These are phyloP conservation scores for Tylopilus balloui DNA, from an alignment of 768 basidiomycete species.

Conservation along the genomic window DNA sequence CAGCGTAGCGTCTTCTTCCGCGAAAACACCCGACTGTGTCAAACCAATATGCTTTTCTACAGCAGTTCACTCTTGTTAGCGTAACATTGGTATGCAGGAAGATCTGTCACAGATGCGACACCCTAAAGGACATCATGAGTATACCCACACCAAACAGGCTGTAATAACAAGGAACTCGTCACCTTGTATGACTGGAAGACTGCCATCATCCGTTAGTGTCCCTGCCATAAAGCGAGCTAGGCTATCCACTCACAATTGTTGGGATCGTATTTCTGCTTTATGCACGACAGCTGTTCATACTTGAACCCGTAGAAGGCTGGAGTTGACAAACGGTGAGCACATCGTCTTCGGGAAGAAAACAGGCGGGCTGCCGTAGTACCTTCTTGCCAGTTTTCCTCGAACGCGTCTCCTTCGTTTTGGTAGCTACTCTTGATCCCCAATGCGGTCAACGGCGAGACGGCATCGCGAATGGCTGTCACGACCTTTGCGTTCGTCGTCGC, in stretches of 20 bases:
- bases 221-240: not conserved
- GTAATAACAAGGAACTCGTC: too few species aligned
- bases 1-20: too few species aligned
- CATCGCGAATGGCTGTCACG: constrained; percentile 1
- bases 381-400: not conserved
- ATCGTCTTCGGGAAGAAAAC: not conserved
- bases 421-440: not conserved
- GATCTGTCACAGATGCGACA: constrained; percentile 1
- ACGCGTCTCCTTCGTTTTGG: not conserved
- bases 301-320: not conserved
- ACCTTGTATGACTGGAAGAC: constrained; percentile 22
- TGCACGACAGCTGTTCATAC: not conserved
- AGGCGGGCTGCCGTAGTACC: not conserved
- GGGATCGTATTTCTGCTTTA: not conserved
- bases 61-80: too few species aligned
- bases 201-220: not conserved
- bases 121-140: not conserved
- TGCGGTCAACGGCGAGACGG: not conserved
- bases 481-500: not conserved
- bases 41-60: too few species aligned
- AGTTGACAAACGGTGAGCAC: not conserved
- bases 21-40: too few species aligned
- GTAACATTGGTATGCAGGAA: constrained; percentile 2
- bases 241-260: not conserved
- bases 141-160: too few species aligned